Percentiles rank a stretch among this genome's conserved stretches.
phyloP scores from a whole-genome alignment of 805 yeast genomes.

The Candida verbasci region DNA sequence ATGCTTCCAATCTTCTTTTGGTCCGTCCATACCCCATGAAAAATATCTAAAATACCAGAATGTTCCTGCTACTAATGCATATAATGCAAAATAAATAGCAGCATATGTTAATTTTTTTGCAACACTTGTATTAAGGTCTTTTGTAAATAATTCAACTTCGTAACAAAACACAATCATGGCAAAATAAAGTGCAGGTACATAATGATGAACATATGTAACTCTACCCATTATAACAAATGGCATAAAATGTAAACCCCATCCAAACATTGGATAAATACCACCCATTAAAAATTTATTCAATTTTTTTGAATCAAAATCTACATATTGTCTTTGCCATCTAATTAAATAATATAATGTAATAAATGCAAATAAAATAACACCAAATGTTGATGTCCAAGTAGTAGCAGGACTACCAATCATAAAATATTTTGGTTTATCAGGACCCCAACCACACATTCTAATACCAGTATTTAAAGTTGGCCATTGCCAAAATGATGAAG shows the following conservation, averaged over 20 bases:
- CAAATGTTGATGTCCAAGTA: constrained; percentile 65
- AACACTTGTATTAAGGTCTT: constrained; percentile 16
- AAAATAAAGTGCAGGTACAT: constrained; percentile 91
- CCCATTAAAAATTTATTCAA: constrained; percentile 57
- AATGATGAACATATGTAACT: constrained; percentile 95
- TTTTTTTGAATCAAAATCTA: constrained; percentile 47
- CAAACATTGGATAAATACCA: constrained; percentile 80
- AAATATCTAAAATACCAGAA: constrained; percentile 42
- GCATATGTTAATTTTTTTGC: constrained; percentile 17
- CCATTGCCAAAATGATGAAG: constrained; percentile 84
- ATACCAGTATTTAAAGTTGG: constrained; percentile 65
- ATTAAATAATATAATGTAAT: constrained; percentile 36
- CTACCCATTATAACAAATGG: constrained; percentile 94
- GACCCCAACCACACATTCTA: constrained; percentile 74
- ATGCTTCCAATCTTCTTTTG: constrained; percentile 34
- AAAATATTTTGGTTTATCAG: constrained; percentile 52
- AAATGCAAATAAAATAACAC: constrained; percentile 50
- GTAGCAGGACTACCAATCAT: constrained; percentile 67
- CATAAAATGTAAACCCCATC: constrained; percentile 84
- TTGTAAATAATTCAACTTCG: constrained; percentile 46
- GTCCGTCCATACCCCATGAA: constrained; percentile 43
- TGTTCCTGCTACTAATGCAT: constrained; percentile 29
- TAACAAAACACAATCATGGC: constrained; percentile 77
- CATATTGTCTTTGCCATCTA: constrained; percentile 71
- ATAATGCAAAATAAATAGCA: constrained; percentile 22